Conservation (phyloP, 2,329 filamentous ascomycete genomes). For the Metarhizium brunneum region DNA sequence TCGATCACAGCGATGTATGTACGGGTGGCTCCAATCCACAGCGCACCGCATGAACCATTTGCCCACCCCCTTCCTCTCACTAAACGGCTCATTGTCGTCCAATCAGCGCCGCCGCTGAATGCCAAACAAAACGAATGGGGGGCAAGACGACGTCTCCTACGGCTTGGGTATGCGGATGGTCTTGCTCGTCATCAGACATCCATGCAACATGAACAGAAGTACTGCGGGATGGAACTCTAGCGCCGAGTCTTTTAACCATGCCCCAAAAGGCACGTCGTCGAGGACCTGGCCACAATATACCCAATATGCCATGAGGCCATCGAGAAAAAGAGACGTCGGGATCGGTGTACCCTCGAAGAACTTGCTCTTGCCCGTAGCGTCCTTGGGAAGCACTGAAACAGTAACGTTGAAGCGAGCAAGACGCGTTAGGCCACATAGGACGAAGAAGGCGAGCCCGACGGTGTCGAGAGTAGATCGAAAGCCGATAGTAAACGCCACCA, state of each 20-base stretch:
- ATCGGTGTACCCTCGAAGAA: slow-evolving; percentile 98
- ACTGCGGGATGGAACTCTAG: slow-evolving; percentile 82
- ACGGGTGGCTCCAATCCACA: too few relatives aligned
- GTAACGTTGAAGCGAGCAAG: slow-evolving; percentile 98
- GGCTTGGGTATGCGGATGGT: slow-evolving; percentile 91
- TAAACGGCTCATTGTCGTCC: too few relatives aligned
- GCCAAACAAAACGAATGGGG: not conserved
- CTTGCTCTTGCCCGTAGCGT: slow-evolving; percentile 78
- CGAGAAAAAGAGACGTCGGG: slow-evolving; percentile 76
- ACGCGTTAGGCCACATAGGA: slow-evolving; percentile 86
- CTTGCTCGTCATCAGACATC: slow-evolving; percentile 91
- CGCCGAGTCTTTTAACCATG: slow-evolving; percentile 53
- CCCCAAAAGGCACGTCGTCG: slow-evolving; percentile 68
- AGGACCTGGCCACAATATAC: slow-evolving; percentile 71
- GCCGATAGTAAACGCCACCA: slow-evolving; percentile 80
- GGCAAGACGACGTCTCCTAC: slow-evolving; percentile 19
- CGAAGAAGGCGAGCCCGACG: slow-evolving; percentile 72
- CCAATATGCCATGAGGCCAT: slow-evolving; percentile 83
- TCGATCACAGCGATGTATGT: too few relatives aligned
- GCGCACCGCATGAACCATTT: too few relatives aligned
- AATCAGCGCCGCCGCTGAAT: too few relatives aligned
- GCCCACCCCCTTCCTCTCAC: too few relatives aligned
- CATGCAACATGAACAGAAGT: slow-evolving; percentile 75
- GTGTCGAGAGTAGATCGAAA: slow-evolving; percentile 79
- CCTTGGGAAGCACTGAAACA: slow-evolving; percentile 80